Evolutionary conservation across 2,329 filamentous ascomycete species (phyloP).

Genomic region (Sporothrix euskadiensis): DNA sequence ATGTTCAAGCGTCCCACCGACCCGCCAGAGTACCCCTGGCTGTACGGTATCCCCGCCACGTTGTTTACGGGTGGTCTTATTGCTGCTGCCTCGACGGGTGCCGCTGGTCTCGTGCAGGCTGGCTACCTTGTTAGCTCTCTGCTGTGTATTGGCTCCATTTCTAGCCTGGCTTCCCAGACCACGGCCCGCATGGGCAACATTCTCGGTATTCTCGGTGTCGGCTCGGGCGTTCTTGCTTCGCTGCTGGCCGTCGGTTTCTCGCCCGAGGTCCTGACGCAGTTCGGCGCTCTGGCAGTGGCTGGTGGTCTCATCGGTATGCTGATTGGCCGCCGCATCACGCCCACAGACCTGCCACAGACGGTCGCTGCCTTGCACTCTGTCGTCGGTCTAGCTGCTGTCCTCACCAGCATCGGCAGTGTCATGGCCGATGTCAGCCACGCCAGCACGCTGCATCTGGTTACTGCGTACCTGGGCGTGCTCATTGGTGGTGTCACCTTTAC

Average conservation of each 20-base stretch:
- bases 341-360: constrained; percentile 84
- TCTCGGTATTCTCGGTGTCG: constrained; percentile 82
- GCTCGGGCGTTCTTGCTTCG: constrained; percentile 79
- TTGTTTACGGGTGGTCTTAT: constrained; percentile 81
- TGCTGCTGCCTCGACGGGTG: constrained; percentile 76
- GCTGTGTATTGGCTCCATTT: constrained; percentile 81
- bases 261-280: constrained; percentile 75
- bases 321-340: constrained; percentile 83
- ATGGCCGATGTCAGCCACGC: constrained; percentile 70
- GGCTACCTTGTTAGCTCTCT: constrained; percentile 84
- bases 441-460: constrained; percentile 78
- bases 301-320: constrained; percentile 68
- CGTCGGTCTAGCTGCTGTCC: constrained; percentile 81
- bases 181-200: constrained; percentile 85
- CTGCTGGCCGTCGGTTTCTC: constrained; percentile 79
- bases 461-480: constrained; percentile 80
- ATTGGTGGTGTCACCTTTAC: constrained; percentile 91
- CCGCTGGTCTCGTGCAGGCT: constrained; percentile 81
- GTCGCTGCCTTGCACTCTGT: constrained; percentile 88
- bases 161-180: constrained; percentile 75
- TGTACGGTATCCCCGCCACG: constrained; percentile 75
- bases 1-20: constrained; percentile 88
- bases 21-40: constrained; percentile 83
- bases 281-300: constrained; percentile 70
- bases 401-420: constrained; percentile 86